Evolutionary conservation across 345 rosid genomes (phyloP).

Genomic region (Boechera divaricarpa): DNA sequence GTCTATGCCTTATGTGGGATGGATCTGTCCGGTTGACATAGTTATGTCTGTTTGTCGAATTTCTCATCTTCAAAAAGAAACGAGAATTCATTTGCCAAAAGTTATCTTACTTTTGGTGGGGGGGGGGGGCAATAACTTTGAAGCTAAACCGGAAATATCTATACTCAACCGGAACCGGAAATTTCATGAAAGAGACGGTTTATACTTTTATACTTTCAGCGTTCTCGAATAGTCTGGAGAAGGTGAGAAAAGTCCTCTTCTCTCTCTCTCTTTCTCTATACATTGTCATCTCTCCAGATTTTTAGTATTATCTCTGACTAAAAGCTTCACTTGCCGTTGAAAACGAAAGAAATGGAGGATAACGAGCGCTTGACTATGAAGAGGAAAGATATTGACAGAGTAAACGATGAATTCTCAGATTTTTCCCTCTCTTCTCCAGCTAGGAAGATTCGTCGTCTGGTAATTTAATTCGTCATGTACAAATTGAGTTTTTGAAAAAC

Average conservation of each 20-base stretch:
- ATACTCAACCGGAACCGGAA: background rate
- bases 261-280: background rate
- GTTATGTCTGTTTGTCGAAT: too few species aligned
- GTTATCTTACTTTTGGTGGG: too few species aligned
- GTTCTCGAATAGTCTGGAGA: constrained; percentile 25
- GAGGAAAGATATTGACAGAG: constrained; percentile 66
- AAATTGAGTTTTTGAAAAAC: background rate
- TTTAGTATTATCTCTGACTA: background rate
- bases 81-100: too few species aligned
- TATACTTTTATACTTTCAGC: background rate
- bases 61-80: too few species aligned
- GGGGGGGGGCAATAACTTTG: too few species aligned
- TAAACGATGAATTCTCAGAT: constrained; percentile 77
- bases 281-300: background rate
- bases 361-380: constrained; percentile 41
- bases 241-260: background rate
- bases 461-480: constrained; percentile 5
- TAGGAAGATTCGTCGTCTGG: constrained; percentile 84
- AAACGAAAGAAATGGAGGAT: background rate
- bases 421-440: constrained; percentile 84
- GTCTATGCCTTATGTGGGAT: too few species aligned
- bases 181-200: background rate
- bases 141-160: too few species aligned
- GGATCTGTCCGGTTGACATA: too few species aligned
- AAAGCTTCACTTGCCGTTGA: background rate